Evolutionary conservation across 768 basidiomycete genomes (phyloP).

Genomic region (Calocera cornea): DNA sequence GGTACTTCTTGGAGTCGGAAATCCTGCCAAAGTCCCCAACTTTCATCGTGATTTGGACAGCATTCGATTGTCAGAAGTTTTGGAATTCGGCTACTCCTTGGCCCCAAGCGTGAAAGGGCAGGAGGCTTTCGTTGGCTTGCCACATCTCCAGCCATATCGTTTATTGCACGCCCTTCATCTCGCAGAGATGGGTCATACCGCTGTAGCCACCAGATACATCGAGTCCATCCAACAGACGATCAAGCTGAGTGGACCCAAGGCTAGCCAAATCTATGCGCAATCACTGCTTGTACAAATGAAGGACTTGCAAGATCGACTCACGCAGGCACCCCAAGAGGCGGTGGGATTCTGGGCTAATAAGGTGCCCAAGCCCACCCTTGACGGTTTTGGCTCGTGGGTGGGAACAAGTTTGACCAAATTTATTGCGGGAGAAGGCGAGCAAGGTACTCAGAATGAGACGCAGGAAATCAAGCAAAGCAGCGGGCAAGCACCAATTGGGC

Average conservation of each 20-base stretch:
- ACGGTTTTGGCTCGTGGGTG: slow-evolving; percentile 82
- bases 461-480: slow-evolving; percentile 25
- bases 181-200: slow-evolving; percentile 69
- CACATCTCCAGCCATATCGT: slow-evolving; percentile 79
- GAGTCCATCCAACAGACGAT: slow-evolving; percentile 64
- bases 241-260: slow-evolving; percentile 29
- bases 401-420: slow-evolving; percentile 87
- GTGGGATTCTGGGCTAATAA: slow-evolving; percentile 81
- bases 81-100: slow-evolving; percentile 79
- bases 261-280: slow-evolving; percentile 52
- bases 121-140: slow-evolving; percentile 67
- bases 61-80: slow-evolving; percentile 74
- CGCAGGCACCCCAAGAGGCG: slow-evolving; percentile 56
- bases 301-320: slow-evolving; percentile 63
- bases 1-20: slow-evolving; percentile 56
- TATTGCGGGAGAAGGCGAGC: slow-evolving; percentile 79
- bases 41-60: slow-evolving; percentile 58
- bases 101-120: slow-evolving; percentile 65
- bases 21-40: slow-evolving; percentile 36
- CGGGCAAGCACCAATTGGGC: slow-evolving; percentile 45
- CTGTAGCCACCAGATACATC: slow-evolving; percentile 75
- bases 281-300: slow-evolving; percentile 59
- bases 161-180: slow-evolving; percentile 61
- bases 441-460: slow-evolving; percentile 19
- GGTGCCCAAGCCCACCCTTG: slow-evolving; percentile 78